Evolutionary conservation across 345 rosid species (phyloP), one percentile per base, ranked within the genome.

Genomic region (Citrus australasica): DNA sequence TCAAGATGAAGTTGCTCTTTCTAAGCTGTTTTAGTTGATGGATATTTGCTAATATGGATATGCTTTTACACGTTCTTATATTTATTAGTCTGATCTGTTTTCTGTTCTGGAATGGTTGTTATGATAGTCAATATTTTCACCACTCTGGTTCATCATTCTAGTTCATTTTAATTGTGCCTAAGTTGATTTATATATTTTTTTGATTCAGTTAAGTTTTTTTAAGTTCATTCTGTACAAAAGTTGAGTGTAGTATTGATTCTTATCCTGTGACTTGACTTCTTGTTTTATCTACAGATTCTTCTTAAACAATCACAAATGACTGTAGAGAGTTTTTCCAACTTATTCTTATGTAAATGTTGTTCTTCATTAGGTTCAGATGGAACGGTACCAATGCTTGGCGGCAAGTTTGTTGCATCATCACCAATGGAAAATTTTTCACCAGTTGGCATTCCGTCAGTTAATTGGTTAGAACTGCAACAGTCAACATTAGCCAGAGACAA

Each of bases 401-500:
- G 81, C 74, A 80, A 84, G 77, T 72, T 79, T 69, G 81, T 61
- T 64, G 81, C 81, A 78, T 83, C 90, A 68, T 82, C 90, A 10
- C 80, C 82, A 28, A 16, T 66, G 82, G 85, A 86, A 67, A 77
- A 65, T 13, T 46, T 63, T 83, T 71, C 84, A 25, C 78, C 80
- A 27, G 16, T 59, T 32, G 81, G 79, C 14, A 48, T 69, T 63
- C 66, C 48, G 2, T 72, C 85, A 4, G 67, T 79, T 32, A 78
- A 82, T 77, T 67, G 69, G 73, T 27, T 60, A 22, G 87, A 82
- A 76, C 62, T 82, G 73, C 81, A 76, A 27, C 77, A 30, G 32
- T 78, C 87, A 69, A 67, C 75, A 65, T 67, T 72, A 25, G 66
- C 79, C 24, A 69, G 74, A 51, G 85, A 83, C 61, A 79, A 80